Evolutionary conservation across 2,329 filamentous ascomycete species (phyloP).

Genomic region (Cyphellophora europaea): DNA sequence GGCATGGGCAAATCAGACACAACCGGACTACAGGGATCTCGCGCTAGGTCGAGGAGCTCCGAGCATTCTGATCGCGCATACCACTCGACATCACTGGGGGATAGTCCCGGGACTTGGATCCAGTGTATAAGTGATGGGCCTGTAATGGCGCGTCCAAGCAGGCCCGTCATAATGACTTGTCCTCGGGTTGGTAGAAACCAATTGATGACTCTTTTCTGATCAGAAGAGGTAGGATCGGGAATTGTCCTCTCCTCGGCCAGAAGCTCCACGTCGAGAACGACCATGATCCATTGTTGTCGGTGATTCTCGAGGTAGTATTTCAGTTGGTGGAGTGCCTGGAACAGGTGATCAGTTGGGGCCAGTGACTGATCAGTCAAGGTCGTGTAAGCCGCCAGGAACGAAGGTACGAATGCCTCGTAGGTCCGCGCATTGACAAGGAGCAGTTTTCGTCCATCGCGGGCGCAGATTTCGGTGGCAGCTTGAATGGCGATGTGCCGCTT

Average conservation of each 20-base stretch:
- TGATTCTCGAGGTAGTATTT: constrained; percentile 3
- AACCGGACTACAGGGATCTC: too few relatives aligned
- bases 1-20: not conserved
- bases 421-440: constrained; percentile 6
- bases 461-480: constrained; percentile 7
- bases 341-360: constrained; percentile 2
- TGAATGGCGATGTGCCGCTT: constrained; percentile 8
- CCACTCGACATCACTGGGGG: not conserved
- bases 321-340: constrained; percentile 4
- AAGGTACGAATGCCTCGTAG: constrained; percentile 7
- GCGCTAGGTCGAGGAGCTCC: not conserved
- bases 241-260: constrained; percentile 4
- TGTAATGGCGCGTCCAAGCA: too few relatives aligned
- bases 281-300: constrained; percentile 7
- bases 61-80: not conserved
- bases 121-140: not conserved
- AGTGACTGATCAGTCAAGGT: constrained; percentile 6
- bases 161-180: constrained; percentile 1
- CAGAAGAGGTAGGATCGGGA: too few relatives aligned
- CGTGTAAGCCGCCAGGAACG: constrained; percentile 6
- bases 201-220: not conserved
- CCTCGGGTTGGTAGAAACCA: constrained; percentile 1
- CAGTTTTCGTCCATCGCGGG: constrained; percentile 5
- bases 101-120: not conserved
- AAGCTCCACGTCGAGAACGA: constrained; percentile 7